Percentiles rank a stretch among this genome's conserved stretches.
Conservation (phyloP, 345 rosid genomes). For the Pseudoturritis turrita region DNA sequence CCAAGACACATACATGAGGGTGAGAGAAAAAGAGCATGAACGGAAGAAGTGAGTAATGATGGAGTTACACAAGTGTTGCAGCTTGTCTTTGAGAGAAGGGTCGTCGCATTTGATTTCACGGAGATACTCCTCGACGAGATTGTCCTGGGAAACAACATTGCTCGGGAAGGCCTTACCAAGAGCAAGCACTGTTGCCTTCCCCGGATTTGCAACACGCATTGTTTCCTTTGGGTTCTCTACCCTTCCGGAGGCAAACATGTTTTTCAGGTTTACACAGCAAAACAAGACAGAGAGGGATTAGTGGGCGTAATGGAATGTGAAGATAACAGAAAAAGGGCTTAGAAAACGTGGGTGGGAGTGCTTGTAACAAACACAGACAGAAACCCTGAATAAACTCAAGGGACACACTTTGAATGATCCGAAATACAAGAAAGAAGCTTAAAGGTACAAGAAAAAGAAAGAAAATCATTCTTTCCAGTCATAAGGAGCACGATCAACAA, state of each 20-base stretch:
- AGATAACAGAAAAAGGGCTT: not conserved
- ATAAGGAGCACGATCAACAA: conserved; percentile 65
- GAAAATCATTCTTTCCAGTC: conserved; percentile 46
- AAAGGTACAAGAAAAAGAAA: not conserved
- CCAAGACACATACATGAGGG: not conserved
- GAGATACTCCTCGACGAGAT: conserved; percentile 79
- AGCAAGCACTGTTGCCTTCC: conserved; percentile 88
- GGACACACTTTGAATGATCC: conserved; percentile 9
- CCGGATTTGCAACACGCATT: conserved; percentile 50
- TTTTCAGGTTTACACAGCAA: not conserved
- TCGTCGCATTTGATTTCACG: conserved; percentile 78
- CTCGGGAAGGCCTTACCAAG: conserved; percentile 84
- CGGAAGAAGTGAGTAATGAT: not conserved
- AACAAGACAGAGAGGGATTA: not conserved
- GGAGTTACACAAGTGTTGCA: conserved; percentile 71
- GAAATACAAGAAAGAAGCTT: too few species aligned
- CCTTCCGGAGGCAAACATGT: conserved; percentile 39
- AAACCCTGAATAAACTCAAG: conserved; percentile 10
- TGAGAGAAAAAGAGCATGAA: not conserved
- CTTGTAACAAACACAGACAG: conserved; percentile 30
- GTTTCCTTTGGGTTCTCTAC: conserved; percentile 13
- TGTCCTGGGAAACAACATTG: conserved; percentile 73
- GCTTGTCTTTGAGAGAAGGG: conserved; percentile 62
- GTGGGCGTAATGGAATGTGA: not conserved
- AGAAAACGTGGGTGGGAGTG: conserved; percentile 24